These are phyloP conservation scores for Cornus kousa DNA, from an alignment of 148 eudicot species.

Conservation along the genomic window DNA sequence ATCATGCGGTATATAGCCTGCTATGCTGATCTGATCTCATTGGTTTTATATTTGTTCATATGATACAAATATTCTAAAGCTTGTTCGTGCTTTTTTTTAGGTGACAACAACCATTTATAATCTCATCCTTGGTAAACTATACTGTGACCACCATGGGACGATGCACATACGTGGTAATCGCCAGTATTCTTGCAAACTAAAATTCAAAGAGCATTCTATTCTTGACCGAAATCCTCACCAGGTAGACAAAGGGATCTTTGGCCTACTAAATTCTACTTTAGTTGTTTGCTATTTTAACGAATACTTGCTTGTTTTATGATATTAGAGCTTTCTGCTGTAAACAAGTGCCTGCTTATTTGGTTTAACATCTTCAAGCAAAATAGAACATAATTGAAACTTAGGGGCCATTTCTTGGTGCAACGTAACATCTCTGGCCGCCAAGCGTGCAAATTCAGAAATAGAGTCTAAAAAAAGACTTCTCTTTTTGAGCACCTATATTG, in stretches of 20 bases:
- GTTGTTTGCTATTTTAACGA: neutral
- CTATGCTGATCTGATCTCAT: neutral
- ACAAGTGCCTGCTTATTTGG: neutral
- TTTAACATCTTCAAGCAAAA: no score
- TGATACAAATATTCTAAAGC: neutral
- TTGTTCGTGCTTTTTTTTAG: slow-evolving; percentile 34
- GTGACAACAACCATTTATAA: slow-evolving; percentile 91
- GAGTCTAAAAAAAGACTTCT: no score
- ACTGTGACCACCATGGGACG: slow-evolving; percentile 87
- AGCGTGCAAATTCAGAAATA: neutral
- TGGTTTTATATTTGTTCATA: neutral
- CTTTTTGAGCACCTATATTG: neutral
- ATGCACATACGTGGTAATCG: slow-evolving; percentile 82
- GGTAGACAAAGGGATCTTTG: slow-evolving; percentile 34
- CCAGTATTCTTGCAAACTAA: slow-evolving; percentile 82
- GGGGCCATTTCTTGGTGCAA: neutral
- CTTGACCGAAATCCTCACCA: slow-evolving; percentile 88
- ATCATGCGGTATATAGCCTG: neutral
- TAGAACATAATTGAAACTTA: neutral
- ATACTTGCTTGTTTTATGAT: neutral
- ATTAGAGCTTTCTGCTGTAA: neutral
- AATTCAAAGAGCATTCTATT: slow-evolving; percentile 87
- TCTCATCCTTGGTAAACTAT: slow-evolving; percentile 81
- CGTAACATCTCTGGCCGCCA: neutral
- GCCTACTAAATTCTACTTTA: neutral